Percentiles rank a stretch among this genome's conserved stretches.
These are phyloP conservation scores for Flagelloscypha sp. DNA, from an alignment of 768 basidiomycete genomes.

Conservation along the genomic window DNA sequence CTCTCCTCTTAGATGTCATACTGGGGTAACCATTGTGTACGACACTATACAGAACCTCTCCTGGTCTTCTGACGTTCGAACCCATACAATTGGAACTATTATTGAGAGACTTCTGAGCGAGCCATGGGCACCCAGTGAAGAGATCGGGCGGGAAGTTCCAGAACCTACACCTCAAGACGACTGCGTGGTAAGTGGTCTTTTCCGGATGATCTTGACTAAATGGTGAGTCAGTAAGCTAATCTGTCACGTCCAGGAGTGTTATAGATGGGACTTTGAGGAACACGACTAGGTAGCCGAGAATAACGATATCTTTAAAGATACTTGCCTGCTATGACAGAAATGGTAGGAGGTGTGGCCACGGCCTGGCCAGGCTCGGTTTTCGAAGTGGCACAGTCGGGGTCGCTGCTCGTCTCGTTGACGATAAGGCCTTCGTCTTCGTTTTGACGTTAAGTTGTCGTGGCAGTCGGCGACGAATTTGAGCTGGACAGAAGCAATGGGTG, in stretches of 20 bases:
- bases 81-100: conserved; percentile 70
- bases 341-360: too few relatives aligned
- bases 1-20: conserved; percentile 55
- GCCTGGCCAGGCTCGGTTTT: too few relatives aligned
- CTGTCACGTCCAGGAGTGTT: conserved; percentile 45
- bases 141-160: conserved; percentile 58
- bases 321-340: too few relatives aligned
- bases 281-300: too few relatives aligned
- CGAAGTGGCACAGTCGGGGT: too few relatives aligned
- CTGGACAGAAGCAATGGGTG: too few relatives aligned
- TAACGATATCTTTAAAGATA: too few relatives aligned
- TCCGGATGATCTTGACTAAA: neutral
- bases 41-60: conserved; percentile 83
- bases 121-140: conserved; percentile 64
- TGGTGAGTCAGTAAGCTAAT: neutral
- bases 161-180: conserved; percentile 45
- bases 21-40: conserved; percentile 79
- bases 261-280: conserved; percentile 64
- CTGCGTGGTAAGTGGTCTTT: conserved; percentile 51
- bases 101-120: conserved; percentile 65
- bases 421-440: too few relatives aligned
- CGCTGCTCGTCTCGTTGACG: too few relatives aligned
- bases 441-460: too few relatives aligned
- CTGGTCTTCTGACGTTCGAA: conserved; percentile 80
- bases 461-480: too few relatives aligned